Percentiles rank a stretch among this genome's conserved stretches.
These are phyloP conservation scores for Pharnaceum exiguum DNA, from an alignment of 148 eudicot genomes.

Conservation along the genomic window DNA sequence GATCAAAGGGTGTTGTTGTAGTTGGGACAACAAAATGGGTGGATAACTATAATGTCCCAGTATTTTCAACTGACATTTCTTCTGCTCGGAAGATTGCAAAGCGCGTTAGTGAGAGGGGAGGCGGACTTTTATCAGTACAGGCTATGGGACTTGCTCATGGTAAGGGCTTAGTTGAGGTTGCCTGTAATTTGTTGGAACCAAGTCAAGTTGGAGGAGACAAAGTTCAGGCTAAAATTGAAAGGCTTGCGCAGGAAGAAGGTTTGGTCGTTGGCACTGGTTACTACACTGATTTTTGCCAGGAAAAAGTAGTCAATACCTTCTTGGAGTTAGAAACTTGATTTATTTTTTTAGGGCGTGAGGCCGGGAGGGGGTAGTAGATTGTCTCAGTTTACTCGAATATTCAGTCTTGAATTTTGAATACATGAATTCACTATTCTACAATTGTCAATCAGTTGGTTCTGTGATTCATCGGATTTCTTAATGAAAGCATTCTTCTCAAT, in stretches of 20 bases:
- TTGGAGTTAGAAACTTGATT: slow-evolving; percentile 29
- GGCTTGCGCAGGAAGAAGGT: slow-evolving; percentile 55
- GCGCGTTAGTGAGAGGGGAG: slow-evolving; percentile 67
- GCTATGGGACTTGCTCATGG: slow-evolving; percentile 89
- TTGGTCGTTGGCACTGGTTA: slow-evolving; percentile 62
- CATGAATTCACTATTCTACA: no score
- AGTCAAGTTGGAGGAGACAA: slow-evolving; percentile 43
- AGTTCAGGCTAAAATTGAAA: slow-evolving; percentile 65
- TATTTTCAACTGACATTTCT: slow-evolving; percentile 48
- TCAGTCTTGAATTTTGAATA: no score
- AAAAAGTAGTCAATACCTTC: slow-evolving; percentile 38
- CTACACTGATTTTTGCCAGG: slow-evolving; percentile 64
- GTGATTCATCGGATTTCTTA: no score
- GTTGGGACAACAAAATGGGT: slow-evolving; percentile 87
- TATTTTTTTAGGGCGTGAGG: no score
- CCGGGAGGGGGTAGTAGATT: no score
- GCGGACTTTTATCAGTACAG: slow-evolving; percentile 72
- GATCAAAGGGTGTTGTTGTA: slow-evolving; percentile 49
- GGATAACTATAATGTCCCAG: slow-evolving; percentile 81
- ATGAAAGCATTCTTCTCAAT: no score
- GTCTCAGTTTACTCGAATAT: no score
- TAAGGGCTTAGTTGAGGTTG: slow-evolving; percentile 65
- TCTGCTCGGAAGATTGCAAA: slow-evolving; percentile 58
- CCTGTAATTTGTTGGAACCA: slow-evolving; percentile 74
- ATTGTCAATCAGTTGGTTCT: no score